These are phyloP conservation scores for Apiospora pterosperma DNA, from an alignment of 2,329 filamentous ascomycete genomes.

Conservation along the genomic window DNA sequence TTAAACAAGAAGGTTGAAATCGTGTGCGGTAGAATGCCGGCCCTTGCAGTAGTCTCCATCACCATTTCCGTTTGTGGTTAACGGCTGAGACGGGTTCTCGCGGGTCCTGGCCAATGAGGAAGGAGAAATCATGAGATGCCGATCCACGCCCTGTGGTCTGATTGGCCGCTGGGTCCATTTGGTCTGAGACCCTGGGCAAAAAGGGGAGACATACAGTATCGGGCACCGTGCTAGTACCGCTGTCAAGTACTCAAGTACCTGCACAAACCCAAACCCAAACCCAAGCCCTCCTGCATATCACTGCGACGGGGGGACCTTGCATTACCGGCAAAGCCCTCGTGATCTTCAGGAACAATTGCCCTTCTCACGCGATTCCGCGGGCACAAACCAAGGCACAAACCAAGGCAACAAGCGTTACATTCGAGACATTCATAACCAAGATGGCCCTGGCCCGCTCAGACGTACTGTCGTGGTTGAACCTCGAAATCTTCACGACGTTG, in stretches of 20 bases:
- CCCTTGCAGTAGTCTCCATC: background rate
- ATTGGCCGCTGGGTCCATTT: background rate
- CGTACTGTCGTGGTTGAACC: background rate
- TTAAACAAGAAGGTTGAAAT: no score
- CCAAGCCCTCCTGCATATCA: background rate
- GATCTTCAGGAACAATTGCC: background rate
- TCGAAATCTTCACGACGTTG: background rate
- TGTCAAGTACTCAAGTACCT: background rate
- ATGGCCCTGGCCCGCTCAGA: background rate
- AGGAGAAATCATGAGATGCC: background rate
- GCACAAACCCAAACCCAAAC: background rate
- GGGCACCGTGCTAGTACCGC: background rate
- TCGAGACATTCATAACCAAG: constrained; percentile 1
- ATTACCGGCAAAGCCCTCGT: background rate
- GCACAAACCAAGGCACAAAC: background rate
- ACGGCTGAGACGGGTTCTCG: background rate
- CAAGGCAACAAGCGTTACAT: background rate
- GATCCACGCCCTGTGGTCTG: background rate
- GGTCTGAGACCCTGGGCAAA: background rate
- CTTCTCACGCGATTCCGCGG: background rate
- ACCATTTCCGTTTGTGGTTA: background rate
- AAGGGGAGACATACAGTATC: background rate
- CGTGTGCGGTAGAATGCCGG: background rate
- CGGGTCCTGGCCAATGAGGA: background rate
- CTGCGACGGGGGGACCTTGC: background rate